Conservation (phyloP, 2,329 filamentous ascomycete species). For the Cladosporium oxysporum region DNA sequence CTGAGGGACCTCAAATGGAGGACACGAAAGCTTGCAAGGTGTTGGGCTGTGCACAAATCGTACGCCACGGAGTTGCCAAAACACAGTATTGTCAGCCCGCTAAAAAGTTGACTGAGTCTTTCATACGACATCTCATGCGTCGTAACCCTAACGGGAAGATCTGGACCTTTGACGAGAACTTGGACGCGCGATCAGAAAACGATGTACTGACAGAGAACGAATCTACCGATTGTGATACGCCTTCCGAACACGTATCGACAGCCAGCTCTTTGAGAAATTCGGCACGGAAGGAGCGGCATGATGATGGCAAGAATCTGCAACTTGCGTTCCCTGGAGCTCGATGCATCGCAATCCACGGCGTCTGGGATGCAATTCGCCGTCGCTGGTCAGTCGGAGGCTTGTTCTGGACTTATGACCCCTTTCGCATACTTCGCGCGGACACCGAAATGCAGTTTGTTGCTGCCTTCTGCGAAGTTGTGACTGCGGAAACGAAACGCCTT, state of each 20-base stretch:
- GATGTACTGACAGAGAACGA: too few species aligned
- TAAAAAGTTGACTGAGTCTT: neutral
- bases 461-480: slow-evolving; percentile 46
- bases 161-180: neutral
- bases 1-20: too few species aligned
- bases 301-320: neutral
- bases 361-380: neutral
- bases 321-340: neutral
- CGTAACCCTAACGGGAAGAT: neutral
- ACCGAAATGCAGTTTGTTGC: slow-evolving; percentile 42
- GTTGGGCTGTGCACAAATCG: too few species aligned
- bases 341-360: neutral
- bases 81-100: too few species aligned
- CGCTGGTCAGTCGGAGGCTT: neutral
- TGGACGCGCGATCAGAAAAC: neutral
- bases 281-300: too few species aligned
- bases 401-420: slow-evolving; percentile 47
- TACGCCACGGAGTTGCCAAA: too few species aligned
- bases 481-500: slow-evolving; percentile 43
- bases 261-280: too few species aligned
- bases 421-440: slow-evolving; percentile 43
- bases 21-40: too few species aligned
- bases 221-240: too few species aligned
- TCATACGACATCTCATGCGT: neutral
- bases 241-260: too few species aligned